Percentiles rank a stretch among this genome's conserved stretches.
Evolutionary conservation across 2,329 filamentous ascomycete species (phyloP).

Genomic region (Knufia fluminis): DNA sequence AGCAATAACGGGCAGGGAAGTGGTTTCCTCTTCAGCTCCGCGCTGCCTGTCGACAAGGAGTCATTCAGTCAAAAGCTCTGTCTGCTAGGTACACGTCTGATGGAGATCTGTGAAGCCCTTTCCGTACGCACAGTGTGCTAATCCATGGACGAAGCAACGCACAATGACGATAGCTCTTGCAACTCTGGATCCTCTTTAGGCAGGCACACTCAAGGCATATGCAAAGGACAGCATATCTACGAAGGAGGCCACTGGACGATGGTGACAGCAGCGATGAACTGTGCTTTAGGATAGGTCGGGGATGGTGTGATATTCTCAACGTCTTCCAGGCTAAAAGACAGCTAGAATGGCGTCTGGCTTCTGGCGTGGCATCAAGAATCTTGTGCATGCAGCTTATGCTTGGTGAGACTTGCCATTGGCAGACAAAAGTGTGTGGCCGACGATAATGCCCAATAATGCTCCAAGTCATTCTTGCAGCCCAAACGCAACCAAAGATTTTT

Average conservation of each 20-base stretch:
- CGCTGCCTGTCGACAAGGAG: too few relatives aligned
- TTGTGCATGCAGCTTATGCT: not conserved
- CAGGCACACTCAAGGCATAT: not conserved
- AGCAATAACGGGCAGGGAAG: not conserved
- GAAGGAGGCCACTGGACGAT: not conserved
- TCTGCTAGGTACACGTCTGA: not conserved
- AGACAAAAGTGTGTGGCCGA: too few relatives aligned
- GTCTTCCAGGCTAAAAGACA: not conserved
- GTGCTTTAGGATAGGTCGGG: not conserved
- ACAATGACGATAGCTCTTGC: not conserved
- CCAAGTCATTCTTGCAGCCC: constrained; percentile 7
- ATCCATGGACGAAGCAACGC: not conserved
- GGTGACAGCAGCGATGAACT: not conserved
- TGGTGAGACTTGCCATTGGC: too few relatives aligned
- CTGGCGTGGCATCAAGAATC: not conserved
- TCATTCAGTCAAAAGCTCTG: too few relatives aligned
- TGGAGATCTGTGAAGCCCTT: not conserved
- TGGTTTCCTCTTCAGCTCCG: not conserved
- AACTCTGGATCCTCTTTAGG: not conserved
- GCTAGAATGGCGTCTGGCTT: not conserved
- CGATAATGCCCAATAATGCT: constrained; percentile 5
- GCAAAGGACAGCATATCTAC: not conserved
- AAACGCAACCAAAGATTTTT: constrained; percentile 1
- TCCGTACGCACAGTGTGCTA: not conserved
- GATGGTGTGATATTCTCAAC: not conserved